phyloP scores from a whole-genome alignment of 2,329 filamentous ascomycete genomes.

The Pseudogymnoascus sp. region DNA sequence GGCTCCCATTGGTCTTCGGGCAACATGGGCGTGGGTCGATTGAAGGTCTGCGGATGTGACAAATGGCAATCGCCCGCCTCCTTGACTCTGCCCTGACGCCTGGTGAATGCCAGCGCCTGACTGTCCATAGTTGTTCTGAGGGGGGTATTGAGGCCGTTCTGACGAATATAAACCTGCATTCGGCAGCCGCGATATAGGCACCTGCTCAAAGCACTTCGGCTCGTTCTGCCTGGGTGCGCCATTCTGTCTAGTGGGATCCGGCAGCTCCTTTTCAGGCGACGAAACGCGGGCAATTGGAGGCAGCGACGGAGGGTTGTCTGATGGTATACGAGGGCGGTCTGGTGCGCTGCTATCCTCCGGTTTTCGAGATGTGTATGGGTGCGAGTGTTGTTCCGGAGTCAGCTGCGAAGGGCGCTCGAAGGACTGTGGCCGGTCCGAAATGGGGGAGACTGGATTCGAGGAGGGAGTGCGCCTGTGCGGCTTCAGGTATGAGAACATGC shows the following conservation, averaged over 20 bases:
- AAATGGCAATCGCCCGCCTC: conserved; percentile 16
- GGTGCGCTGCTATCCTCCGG: conserved; percentile 14
- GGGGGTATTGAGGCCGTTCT: neutral
- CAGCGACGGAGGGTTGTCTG: conserved; percentile 37
- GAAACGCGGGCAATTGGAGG: conserved; percentile 32
- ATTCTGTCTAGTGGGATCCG: conserved; percentile 7
- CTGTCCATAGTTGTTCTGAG: conserved; percentile 16
- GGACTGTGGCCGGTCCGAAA: conserved; percentile 19
- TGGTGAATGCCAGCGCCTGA: conserved; percentile 19
- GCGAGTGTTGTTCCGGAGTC: conserved; percentile 19
- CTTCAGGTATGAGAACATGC: conserved; percentile 29
- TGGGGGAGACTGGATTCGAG: conserved; percentile 24
- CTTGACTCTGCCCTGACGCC: conserved; percentile 17
- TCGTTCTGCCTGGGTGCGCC: conserved; percentile 3
- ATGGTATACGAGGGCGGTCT: neutral
- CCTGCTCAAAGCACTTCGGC: neutral
- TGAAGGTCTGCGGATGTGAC: conserved; percentile 15
- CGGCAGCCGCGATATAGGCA: neutral
- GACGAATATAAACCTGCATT: neutral
- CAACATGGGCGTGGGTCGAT: conserved; percentile 15
- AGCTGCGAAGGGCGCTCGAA: conserved; percentile 21
- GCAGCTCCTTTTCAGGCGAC: conserved; percentile 18
- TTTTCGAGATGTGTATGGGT: conserved; percentile 18
- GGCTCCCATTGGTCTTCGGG: conserved; percentile 20
- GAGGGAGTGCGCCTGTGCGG: conserved; percentile 28